Conservation (phyloP, 352 stramenopile genomes). For the Pythium inflatum region DNA sequence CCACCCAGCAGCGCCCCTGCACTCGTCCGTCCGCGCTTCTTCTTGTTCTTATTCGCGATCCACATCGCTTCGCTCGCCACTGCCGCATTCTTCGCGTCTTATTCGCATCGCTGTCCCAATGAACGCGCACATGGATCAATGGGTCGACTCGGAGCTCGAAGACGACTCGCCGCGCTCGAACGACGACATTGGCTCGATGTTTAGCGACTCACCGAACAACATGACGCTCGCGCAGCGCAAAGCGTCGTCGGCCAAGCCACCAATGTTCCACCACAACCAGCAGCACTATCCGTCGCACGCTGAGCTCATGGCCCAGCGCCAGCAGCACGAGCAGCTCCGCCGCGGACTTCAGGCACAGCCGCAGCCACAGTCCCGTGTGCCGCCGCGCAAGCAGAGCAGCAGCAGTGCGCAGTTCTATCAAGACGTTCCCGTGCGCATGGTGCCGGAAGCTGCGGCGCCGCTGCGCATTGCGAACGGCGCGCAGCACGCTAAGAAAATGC, state of each 20-base stretch:
- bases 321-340: constrained; percentile 63
- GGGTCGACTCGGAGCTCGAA: constrained; percentile 77
- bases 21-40: not conserved
- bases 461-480: constrained; percentile 33
- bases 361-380: not conserved
- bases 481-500: constrained; percentile 62
- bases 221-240: constrained; percentile 35
- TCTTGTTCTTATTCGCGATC: not conserved
- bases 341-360: constrained; percentile 51
- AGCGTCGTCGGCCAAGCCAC: constrained; percentile 40
- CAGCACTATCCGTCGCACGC: constrained; percentile 29
- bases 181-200: constrained; percentile 75
- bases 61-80: not conserved
- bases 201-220: constrained; percentile 72
- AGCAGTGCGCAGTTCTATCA: constrained; percentile 4
- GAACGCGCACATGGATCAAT: constrained; percentile 50
- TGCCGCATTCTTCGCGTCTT: not conserved
- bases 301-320: constrained; percentile 22
- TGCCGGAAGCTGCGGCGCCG: constrained; percentile 43
- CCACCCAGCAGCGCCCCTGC: not conserved
- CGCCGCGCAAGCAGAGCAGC: not conserved
- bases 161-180: constrained; percentile 66
- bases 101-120: not conserved
- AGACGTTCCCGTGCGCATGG: constrained; percentile 58
- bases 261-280: constrained; percentile 44